These are phyloP conservation scores for Endocalyx cinctus DNA, from an alignment of 2,329 filamentous ascomycete species.

Conservation along the genomic window DNA sequence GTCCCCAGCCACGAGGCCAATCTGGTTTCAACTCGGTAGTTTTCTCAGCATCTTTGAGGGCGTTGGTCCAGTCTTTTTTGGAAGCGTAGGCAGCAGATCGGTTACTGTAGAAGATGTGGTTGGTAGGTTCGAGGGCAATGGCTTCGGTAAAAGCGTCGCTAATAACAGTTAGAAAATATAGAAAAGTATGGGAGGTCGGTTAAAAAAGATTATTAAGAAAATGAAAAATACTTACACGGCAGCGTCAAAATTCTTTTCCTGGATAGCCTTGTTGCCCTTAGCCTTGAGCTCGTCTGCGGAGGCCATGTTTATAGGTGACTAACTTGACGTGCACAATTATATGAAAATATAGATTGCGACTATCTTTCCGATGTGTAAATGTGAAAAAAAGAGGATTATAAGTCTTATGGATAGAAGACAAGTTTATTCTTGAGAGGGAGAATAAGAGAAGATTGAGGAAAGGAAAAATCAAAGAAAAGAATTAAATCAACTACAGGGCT, in stretches of 20 bases:
- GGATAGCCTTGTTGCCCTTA: slow-evolving; percentile 97
- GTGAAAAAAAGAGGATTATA: too few relatives aligned
- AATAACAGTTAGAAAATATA: neutral
- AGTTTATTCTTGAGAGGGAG: neutral
- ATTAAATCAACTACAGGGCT: too few relatives aligned
- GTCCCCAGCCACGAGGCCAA: slow-evolving; percentile 95
- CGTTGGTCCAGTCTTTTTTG: slow-evolving; percentile 80
- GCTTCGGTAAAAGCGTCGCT: slow-evolving; percentile 94
- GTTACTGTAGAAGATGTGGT: slow-evolving; percentile 98
- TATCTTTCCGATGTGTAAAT: too few relatives aligned
- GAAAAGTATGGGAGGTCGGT: neutral
- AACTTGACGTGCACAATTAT: too few relatives aligned
- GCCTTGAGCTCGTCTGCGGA: slow-evolving; percentile 82
- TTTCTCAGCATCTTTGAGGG: slow-evolving; percentile 86
- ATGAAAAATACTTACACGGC: slow-evolving; percentile 94
- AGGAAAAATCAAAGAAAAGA: slow-evolving; percentile 4
- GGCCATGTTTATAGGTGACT: slow-evolving; percentile 51
- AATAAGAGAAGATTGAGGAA: neutral
- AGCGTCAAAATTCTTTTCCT: slow-evolving; percentile 92
- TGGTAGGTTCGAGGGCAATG: slow-evolving; percentile 79
- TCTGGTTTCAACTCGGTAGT: slow-evolving; percentile 93
- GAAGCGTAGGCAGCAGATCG: slow-evolving; percentile 85
- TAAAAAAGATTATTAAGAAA: slow-evolving; percentile 1
- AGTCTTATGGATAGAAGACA: neutral
- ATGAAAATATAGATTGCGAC: too few relatives aligned